Conservation (phyloP, 2,329 filamentous ascomycete genomes). For the Metarhizium sp. region DNA sequence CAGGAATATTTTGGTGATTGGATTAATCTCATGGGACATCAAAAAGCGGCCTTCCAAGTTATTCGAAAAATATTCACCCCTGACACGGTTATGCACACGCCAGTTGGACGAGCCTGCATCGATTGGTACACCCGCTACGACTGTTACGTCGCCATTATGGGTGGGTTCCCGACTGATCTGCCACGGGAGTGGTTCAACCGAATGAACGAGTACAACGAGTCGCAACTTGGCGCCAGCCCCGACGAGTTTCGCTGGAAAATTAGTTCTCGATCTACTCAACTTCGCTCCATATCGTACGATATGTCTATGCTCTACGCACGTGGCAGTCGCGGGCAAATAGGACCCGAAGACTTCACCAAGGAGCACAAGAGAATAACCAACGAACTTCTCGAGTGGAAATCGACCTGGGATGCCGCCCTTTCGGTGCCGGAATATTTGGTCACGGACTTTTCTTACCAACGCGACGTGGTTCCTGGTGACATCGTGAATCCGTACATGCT, state of each 20-base stretch:
- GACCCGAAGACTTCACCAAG: conserved; percentile 51
- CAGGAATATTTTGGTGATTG: conserved; percentile 94
- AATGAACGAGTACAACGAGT: conserved; percentile 52
- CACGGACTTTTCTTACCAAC: conserved; percentile 48
- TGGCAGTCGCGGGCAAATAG: conserved; percentile 54
- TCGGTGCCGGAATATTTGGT: conserved; percentile 54
- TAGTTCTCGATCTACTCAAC: conserved; percentile 54
- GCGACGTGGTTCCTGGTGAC: conserved; percentile 46
- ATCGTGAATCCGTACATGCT: conserved; percentile 67
- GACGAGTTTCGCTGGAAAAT: conserved; percentile 56
- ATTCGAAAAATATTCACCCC: conserved; percentile 71
- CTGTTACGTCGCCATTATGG: conserved; percentile 73
- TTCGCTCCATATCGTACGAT: conserved; percentile 68
- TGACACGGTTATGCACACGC: conserved; percentile 60
- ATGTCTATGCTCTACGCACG: conserved; percentile 70
- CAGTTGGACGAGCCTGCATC: conserved; percentile 63
- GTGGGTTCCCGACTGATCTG: conserved; percentile 65
- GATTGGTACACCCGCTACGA: conserved; percentile 92
- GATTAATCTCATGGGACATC: conserved; percentile 87
- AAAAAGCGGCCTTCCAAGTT: conserved; percentile 79
- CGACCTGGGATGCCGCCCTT: conserved; percentile 51
- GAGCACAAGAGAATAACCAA: conserved; percentile 49
- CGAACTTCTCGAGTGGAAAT: conserved; percentile 39
- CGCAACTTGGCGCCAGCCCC: conserved; percentile 50
- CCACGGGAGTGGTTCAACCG: conserved; percentile 69